These are phyloP conservation scores for Solanum lycopersicoides DNA, from an alignment of 257 asterid genomes.

Conservation along the genomic window DNA sequence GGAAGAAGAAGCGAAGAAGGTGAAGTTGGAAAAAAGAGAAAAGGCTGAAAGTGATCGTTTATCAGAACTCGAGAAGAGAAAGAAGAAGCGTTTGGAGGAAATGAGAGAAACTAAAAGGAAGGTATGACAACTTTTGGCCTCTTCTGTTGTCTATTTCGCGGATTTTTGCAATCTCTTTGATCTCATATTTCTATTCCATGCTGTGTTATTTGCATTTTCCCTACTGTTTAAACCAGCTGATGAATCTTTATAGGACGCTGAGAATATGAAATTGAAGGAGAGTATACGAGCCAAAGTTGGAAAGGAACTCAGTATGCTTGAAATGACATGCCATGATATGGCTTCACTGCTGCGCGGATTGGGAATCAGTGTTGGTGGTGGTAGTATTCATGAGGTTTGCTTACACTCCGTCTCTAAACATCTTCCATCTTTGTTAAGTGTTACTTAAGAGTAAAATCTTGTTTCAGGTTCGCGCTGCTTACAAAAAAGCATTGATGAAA, in stretches of 20 bases:
- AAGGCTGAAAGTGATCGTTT: constrained; percentile 69
- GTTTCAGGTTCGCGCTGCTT: constrained; percentile 69
- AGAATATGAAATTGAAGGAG: constrained; percentile 78
- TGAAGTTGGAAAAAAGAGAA: constrained; percentile 49
- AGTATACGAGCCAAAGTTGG: constrained; percentile 47
- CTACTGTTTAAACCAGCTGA: background rate
- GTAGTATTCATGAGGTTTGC: constrained; percentile 55
- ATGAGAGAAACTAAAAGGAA: constrained; percentile 63
- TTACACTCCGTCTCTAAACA: background rate
- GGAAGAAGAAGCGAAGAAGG: constrained; percentile 80
- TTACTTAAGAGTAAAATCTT: background rate
- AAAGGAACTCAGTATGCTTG: constrained; percentile 48
- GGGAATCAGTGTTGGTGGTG: constrained; percentile 39
- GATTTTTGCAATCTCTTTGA: background rate
- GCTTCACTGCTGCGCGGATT: constrained; percentile 53
- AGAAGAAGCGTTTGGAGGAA: constrained; percentile 80
- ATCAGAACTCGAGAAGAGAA: constrained; percentile 89
- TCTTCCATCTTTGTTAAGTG: background rate
- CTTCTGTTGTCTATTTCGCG: background rate
- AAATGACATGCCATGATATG: constrained; percentile 52
- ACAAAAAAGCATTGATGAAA: constrained; percentile 59
- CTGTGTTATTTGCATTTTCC: background rate
- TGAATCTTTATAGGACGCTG: constrained; percentile 47
- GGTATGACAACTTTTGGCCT: constrained; percentile 25
- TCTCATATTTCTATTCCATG: background rate